Evolutionary conservation across 345 rosid species (phyloP), one percentile per base, ranked within the genome.

Genomic region (Hibiscus tridactylites): DNA sequence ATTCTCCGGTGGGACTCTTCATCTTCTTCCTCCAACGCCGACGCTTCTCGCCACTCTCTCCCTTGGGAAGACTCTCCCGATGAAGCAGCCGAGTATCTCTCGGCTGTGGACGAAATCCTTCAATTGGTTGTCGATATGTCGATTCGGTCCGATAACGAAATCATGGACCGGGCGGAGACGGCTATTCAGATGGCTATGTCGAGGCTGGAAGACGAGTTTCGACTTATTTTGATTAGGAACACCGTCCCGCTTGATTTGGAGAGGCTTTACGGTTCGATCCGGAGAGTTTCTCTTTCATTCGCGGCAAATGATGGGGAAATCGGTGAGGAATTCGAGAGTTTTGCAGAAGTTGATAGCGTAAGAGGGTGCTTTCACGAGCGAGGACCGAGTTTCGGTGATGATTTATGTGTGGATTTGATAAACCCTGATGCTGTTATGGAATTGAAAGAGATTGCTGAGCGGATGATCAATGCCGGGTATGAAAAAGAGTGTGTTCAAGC

Each of bases 131-230:
- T 77, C 17, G 85, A 84, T 50, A 72, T 84, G 52, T 83, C 93
- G 3, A 49, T 87, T 4, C 76, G 79, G 79, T 74, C 78, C 54
- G 87, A 78, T 10, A 80, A 78, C 61, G 89, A 87, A 47, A 56
- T 83, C 63, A 70, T 86, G 67, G 97, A 89, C 83, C 91, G 99
- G 12, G 94, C 98, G 2, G 96, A 96, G 77, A 82, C 83, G 13
- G 90, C 88, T 50, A 81, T 96, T 65, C 99, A 96, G 87, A 60
- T 88, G 58, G 98, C 96, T 52, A 96, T 96, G 99, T 80, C 98
- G 73, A 88, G 88, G 62, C 77, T 96, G 31, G 98, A 92, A 76
- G 98, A 96, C 17, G 99, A 96, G 80, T 90, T 96, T 68, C 84
- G 96, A n/a, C 89, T 85, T 37, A 81, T 88, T 5, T 70, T 96